Evolutionary conservation across 2,329 filamentous ascomycete genomes (phyloP).

Genomic region (Ophiocordyceps camponoti-rufipedis): DNA sequence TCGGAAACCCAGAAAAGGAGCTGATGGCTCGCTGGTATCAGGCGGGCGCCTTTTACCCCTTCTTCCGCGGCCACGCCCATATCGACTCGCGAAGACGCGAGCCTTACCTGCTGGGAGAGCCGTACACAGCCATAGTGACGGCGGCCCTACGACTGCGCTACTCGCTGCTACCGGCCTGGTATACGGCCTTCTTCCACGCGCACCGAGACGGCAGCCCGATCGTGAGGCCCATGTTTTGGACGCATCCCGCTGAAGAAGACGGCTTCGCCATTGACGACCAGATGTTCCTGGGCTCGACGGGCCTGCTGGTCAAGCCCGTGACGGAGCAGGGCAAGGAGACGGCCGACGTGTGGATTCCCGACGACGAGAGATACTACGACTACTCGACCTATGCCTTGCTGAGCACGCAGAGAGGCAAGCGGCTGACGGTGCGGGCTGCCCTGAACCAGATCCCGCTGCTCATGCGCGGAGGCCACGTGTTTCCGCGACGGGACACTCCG

Average conservation of each 20-base stretch:
- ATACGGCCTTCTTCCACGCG: slow-evolving; percentile 89
- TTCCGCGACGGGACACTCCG: slow-evolving; percentile 76
- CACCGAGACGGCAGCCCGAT: slow-evolving; percentile 71
- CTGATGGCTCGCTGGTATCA: slow-evolving; percentile 92
- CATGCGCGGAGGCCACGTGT: slow-evolving; percentile 84
- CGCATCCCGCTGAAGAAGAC: slow-evolving; percentile 67
- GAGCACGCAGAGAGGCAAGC: slow-evolving; percentile 48
- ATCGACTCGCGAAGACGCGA: slow-evolving; percentile 90
- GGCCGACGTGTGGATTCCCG: slow-evolving; percentile 71
- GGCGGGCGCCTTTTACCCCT: slow-evolving; percentile 89
- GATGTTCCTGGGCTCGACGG: slow-evolving; percentile 75
- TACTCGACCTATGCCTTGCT: slow-evolving; percentile 79
- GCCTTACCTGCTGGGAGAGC: slow-evolving; percentile 73
- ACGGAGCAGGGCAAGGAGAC: slow-evolving; percentile 56
- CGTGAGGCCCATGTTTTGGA: slow-evolving; percentile 81
- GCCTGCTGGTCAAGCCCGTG: slow-evolving; percentile 83
- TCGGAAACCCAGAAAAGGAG: slow-evolving; percentile 88
- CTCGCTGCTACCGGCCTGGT: slow-evolving; percentile 80
- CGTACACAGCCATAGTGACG: slow-evolving; percentile 72
- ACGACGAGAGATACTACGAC: slow-evolving; percentile 81
- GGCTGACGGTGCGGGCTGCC: slow-evolving; percentile 53
- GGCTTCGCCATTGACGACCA: slow-evolving; percentile 89
- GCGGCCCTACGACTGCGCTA: slow-evolving; percentile 80
- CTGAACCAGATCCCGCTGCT: slow-evolving; percentile 76
- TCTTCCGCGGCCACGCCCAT: slow-evolving; percentile 93